Evolutionary conservation across 2,329 filamentous ascomycete genomes (phyloP), one percentile per base, ranked within the genome.

Genomic region (Shiraia sp.): DNA sequence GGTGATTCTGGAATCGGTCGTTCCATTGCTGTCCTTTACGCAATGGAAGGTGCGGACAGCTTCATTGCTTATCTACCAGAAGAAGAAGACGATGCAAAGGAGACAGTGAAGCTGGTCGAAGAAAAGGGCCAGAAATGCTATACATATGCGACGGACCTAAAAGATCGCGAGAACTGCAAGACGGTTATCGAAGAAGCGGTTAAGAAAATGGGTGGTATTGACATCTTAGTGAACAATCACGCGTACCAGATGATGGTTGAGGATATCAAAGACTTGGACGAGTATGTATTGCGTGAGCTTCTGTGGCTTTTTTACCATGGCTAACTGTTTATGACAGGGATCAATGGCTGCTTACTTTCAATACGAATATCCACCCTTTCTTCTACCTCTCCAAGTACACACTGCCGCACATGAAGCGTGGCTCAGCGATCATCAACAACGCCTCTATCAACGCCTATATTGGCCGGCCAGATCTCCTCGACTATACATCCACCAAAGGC

Each of bases 371-470:
- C 59, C 86, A 92, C 68, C 80, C 86, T 3, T 86, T 83, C 74
- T 93, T 90, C 76, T 92, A 84, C 72, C 75, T 92, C 25, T 79
- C 87, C 46, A 93, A 93, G 68, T 89, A 91, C 61, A 72, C 79
- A 10, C 75, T 93, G 9, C 83, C 82, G 1, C 85, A 91, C 69
- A 87, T 93, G 82, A 80, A 81, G 61, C 67, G 69, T n/a, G 88
- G 89, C 25, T 79, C 82, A 41, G 83, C 82, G 17, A 90, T 95
- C 66, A 90, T 95, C 78, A 93, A 92, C 74, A 90, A 89, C 64
- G 84, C 87, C 31, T 90, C 86, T 23, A 85, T 93, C 65, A 92
- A 92, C 66, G 87, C 85, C 17, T 93, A 92, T 71, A 80, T 90
- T 43, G 88, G 88, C 27, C 85, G 87, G 1, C 85, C 85, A 0